A percentile compares a stretch with the other conserved stretches of the same genome.
phyloP scores from a whole-genome alignment of 2,329 filamentous ascomycete species.

The Cladorrhinum sp. region DNA sequence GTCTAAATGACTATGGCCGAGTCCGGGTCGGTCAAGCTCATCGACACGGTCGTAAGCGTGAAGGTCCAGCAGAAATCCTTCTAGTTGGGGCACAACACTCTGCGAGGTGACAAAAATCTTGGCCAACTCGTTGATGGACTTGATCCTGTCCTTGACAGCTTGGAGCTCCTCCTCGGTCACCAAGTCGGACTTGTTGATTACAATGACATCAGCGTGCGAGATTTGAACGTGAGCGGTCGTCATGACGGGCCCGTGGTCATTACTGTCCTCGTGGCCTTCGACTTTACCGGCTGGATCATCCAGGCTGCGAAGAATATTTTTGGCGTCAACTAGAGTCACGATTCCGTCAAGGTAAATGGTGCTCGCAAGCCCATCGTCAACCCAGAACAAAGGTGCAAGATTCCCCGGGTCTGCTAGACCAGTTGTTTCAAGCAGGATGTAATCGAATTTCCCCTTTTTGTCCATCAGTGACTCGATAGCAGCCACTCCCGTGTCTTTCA shows the following conservation, averaged over 20 bases:
- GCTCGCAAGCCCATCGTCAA: conserved; percentile 91
- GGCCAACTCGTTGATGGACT: conserved; percentile 85
- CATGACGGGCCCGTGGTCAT: conserved; percentile 62
- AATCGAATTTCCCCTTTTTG: conserved; percentile 90
- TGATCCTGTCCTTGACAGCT: conserved; percentile 66
- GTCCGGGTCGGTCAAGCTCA: conserved; percentile 65
- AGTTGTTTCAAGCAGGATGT: conserved; percentile 94
- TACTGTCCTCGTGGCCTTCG: conserved; percentile 49
- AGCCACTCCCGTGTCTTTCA: conserved; percentile 91
- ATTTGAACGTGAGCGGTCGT: conserved; percentile 96
- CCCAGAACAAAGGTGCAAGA: conserved; percentile 93
- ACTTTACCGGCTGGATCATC: conserved; percentile 65
- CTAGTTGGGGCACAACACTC: conserved; percentile 74
- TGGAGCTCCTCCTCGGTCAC: conserved; percentile 68
- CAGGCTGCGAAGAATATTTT: conserved; percentile 80
- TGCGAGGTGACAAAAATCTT: conserved; percentile 78
- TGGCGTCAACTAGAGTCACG: conserved; percentile 91
- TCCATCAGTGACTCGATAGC: conserved; percentile 96
- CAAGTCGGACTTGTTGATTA: conserved; percentile 91
- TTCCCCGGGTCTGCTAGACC: conserved; percentile 94
- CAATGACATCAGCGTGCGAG: conserved; percentile 90
- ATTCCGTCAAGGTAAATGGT: conserved; percentile 97
- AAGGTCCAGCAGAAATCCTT: conserved; percentile 83
- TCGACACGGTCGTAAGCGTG: conserved; percentile 88
- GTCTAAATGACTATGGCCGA: conserved; percentile 89